Evolutionary conservation across 2,329 filamentous ascomycete genomes (phyloP), one percentile per base, ranked within the genome.

Genomic region (Alternaria ventricosa): DNA sequence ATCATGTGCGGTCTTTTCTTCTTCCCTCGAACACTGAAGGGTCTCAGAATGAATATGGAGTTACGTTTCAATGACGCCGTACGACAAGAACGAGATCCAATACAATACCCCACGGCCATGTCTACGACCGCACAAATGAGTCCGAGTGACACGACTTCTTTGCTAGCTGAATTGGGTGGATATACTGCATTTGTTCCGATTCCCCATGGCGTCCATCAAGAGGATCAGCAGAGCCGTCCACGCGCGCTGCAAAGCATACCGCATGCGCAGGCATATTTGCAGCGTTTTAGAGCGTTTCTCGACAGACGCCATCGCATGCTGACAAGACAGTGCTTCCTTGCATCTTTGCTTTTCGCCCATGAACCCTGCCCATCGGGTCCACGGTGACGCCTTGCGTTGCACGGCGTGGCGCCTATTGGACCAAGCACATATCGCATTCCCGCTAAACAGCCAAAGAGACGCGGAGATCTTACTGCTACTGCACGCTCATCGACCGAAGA

Each of bases 61-160:
- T 76, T 76, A 77, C 77, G 75, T 76, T 75, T 72, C 71, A 67
- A 49, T 63, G 62, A 72, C 68, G 72, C 64, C 66, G 77, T 78
- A 70, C 66, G 11, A 72, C 74, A 41, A 66, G 66, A 64, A 67
- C 58, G 63, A 66, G 63, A 57, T 60, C 67, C 64, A 66, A 71
- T 64, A 61, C 64, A 57, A 72, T 65, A 66, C 66, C 66, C 63
- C 64, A 65, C 53, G 49, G 66, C 65, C 47, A 51, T 60, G 64
- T 55, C 63, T 57, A 70, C 44, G 47, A 66, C 70, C 20, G 65
- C 66, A 77, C 69, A 71, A 71, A 70, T 71, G 65, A 56, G 64
- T 67, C 73, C 75, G 70, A 69, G 71, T 71, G 47, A 76, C 71
- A 70, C 68, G 64, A 62, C 70, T 71, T 60, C 70, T 71, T 66